Base-by-base conservation (phyloP, 495 filamentous ascomycete genomes). In the Penicillium longicatenatum region DNA sequence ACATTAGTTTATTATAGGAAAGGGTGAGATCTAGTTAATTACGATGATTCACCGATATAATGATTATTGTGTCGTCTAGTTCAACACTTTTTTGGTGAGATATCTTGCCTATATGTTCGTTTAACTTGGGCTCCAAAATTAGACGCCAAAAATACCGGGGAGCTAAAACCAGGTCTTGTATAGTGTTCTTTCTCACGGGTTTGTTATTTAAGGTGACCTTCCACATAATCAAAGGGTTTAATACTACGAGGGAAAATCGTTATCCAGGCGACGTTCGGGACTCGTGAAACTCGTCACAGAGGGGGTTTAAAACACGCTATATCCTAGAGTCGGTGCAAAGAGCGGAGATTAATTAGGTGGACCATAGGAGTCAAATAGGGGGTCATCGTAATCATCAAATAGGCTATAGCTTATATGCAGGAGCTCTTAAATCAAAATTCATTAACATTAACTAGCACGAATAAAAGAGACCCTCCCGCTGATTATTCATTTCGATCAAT, bases 1-100 rank as follows among this genome's bases (percentile, higher is more conserved):
- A 61, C 50, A 7, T 64, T 51, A 14, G 51, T 61, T 30, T 58
- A 19, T 61, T 33, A 56, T 48, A 61, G 42, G 17, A 31, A 21
- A 58, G 54, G 24, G 54, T 64, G 20, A 60, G 45, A 9, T 59
- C 55, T 20, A 24, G 48, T 29, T 63, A 1, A 22, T 49, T 59
- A 45, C 56, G 48, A 51, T 63, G 21, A 22, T 35, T 57, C 9
- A 49, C 49, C 31, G 35, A 57, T 19, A 52, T 48, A 11, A 53
- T 24, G 42, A 57, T 43, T n/a, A 33, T 20, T 47, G 58, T 60
- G 46, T 60, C 35, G 55, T 60, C 50, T 31, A 57, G 10, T 57
- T 57, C 54, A 51, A 50, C 54, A 12, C 24, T 57, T 37, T 50
- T 57, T 12, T 57, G 46, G 2, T 20, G 4, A 57, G 54, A 52